These are phyloP conservation scores for Xylariaceae sp. DNA, from an alignment of 2,329 filamentous ascomycete genomes.

Conservation along the genomic window DNA sequence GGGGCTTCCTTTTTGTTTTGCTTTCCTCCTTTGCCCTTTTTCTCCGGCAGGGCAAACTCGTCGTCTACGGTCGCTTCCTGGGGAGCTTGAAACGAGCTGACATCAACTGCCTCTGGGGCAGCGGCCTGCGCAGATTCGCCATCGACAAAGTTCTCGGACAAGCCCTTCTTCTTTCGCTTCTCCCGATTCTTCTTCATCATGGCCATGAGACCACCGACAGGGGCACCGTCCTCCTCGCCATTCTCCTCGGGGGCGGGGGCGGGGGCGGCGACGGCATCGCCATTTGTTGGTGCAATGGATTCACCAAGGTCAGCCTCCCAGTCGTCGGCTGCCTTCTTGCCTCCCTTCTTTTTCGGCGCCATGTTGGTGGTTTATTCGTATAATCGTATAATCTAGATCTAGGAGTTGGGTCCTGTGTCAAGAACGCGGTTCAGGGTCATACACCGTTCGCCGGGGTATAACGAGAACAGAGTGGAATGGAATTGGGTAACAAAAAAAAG, in stretches of 20 bases:
- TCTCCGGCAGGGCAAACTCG: constrained; percentile 77
- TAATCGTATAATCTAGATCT: not conserved
- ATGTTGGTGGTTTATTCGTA: constrained; percentile 46
- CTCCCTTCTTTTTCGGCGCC: constrained; percentile 90
- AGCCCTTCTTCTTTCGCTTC: constrained; percentile 87
- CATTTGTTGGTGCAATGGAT: constrained; percentile 55
- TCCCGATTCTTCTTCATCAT: constrained; percentile 75
- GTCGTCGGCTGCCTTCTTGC: constrained; percentile 80
- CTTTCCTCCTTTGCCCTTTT: constrained; percentile 60
- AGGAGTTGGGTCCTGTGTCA: not conserved
- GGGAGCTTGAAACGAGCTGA: constrained; percentile 63
- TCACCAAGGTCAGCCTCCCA: constrained; percentile 94
- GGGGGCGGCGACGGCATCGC: constrained; percentile 30
- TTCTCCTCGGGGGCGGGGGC: constrained; percentile 41
- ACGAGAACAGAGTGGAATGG: not conserved
- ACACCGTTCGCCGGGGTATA: not conserved
- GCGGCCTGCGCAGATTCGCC: constrained; percentile 53
- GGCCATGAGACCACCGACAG: constrained; percentile 67
- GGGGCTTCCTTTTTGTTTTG: constrained; percentile 40
- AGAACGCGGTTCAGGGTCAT: not conserved
- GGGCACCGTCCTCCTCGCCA: constrained; percentile 50
- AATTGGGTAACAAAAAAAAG: not conserved
- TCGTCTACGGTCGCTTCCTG: constrained; percentile 78
- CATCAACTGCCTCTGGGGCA: constrained; percentile 30
- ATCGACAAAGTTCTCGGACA: constrained; percentile 65